phyloP scores from a whole-genome alignment of 1,284 basidiomycete genomes.

The Ceratobasidium sp. region DNA sequence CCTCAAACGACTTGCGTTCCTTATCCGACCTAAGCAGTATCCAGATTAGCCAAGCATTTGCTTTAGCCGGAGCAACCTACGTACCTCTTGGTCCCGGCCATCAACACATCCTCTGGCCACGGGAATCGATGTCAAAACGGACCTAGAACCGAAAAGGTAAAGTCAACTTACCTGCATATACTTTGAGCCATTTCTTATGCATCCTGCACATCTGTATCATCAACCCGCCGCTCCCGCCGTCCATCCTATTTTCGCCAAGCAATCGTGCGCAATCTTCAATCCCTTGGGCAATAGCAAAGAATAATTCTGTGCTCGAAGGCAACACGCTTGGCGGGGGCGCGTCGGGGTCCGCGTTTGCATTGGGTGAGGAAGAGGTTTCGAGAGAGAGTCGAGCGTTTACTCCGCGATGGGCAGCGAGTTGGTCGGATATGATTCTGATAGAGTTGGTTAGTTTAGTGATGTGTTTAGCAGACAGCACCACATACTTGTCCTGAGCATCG shows the following conservation, averaged over 20 bases:
- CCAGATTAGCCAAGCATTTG: not conserved
- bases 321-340: constrained; percentile 71
- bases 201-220: constrained; percentile 79
- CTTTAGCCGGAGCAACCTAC: constrained; percentile 39
- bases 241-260: constrained; percentile 14
- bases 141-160: not conserved
- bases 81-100: constrained; percentile 78
- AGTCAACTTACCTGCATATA: constrained; percentile 83
- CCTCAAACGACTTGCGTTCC: constrained; percentile 79
- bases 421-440: constrained; percentile 60
- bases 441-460: constrained; percentile 28
- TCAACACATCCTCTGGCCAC: constrained; percentile 82
- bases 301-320: constrained; percentile 95
- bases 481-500: constrained; percentile 94
- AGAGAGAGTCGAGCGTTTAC: constrained; percentile 74
- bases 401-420: constrained; percentile 70
- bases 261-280: constrained; percentile 86
- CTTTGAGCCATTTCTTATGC: constrained; percentile 93
- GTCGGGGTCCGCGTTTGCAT: constrained; percentile 63
- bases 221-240: constrained; percentile 81
- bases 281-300: constrained; percentile 97
- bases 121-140: too few species aligned
- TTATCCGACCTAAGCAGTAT: constrained; percentile 54
- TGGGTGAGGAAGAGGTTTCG: constrained; percentile 66
- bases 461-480: constrained; percentile 30